These are phyloP conservation scores for Phialemonium atrogriseum DNA, from an alignment of 2,329 filamentous ascomycete species.

Conservation along the genomic window DNA sequence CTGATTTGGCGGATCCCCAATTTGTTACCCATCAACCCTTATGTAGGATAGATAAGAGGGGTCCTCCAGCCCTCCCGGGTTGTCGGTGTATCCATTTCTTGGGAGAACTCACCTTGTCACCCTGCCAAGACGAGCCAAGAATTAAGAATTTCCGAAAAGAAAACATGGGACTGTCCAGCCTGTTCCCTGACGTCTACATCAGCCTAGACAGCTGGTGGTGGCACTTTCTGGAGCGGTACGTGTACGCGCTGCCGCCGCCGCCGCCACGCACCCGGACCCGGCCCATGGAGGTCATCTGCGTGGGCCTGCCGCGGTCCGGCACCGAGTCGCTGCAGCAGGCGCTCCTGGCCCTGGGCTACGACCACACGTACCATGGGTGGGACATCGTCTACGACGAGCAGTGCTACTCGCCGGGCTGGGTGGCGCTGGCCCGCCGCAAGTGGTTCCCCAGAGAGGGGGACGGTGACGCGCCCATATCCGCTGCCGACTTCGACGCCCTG, in stretches of 20 bases:
- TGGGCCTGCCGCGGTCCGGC: constrained; percentile 22
- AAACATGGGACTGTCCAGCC: too few relatives aligned
- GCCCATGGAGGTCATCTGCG: constrained; percentile 25
- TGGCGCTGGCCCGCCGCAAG: constrained; percentile 17
- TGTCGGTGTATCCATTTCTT: too few relatives aligned
- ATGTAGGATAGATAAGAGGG: too few relatives aligned
- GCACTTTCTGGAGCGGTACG: constrained; percentile 10
- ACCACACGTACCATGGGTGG: constrained; percentile 25
- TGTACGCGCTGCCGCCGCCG: constrained; percentile 14
- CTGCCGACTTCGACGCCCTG: constrained; percentile 13
- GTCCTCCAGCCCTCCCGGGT: too few relatives aligned
- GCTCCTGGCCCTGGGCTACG: constrained; percentile 20
- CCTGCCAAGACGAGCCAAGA: too few relatives aligned
- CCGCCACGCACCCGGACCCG: constrained; percentile 19
- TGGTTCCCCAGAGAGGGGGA: constrained; percentile 13
- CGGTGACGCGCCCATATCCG: constrained; percentile 4
- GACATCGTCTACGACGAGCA: constrained; percentile 22
- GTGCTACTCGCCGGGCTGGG: constrained; percentile 14
- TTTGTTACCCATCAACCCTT: too few relatives aligned
- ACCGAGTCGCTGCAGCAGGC: constrained; percentile 26
- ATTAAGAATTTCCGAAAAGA: too few relatives aligned
- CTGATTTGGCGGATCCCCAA: too few relatives aligned
- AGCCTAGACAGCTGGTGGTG: constrained; percentile 9
- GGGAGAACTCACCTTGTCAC: too few relatives aligned
- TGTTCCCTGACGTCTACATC: constrained; percentile 3